Base-by-base conservation (phyloP, 352 stramenopile genomes). In the Blastocystis sp. region DNA sequence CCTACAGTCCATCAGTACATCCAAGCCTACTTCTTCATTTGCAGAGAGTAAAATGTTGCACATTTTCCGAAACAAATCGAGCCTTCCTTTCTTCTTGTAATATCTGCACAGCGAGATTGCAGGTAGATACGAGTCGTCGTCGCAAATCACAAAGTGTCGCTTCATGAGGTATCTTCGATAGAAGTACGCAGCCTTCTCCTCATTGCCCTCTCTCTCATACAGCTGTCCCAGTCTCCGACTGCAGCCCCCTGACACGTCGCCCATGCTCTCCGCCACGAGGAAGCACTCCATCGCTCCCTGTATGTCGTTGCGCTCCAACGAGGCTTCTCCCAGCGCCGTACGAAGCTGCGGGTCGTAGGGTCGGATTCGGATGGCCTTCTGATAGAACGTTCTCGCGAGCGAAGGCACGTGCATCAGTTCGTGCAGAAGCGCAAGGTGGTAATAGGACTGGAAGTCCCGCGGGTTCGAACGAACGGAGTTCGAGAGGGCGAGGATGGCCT, bases 281-380 rank as follows among this genome's bases (percentile, higher is more conserved):
- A 55, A 79, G 50, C 68, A 79, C 41, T 79, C 43, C 20, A 37
- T 9, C n/a, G 68, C 68, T 15, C 47, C 37, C 9, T 56, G 18
- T 34, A 61, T 20, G 11, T 79, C 68, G n/a, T 34, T 34, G 1
- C 29, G 29, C 50, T 39, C 23, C 41, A 56, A 56, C 15, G 41
- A 56, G 20, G n/a, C 68, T 41, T 79, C 68, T 20, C 68, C 68
- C 41, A 79, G 20, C 43, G 68, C 68, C 11, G 47, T n/a, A 29
- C 68, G 68, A 7, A 79, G n/a, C 29, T 79, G 68, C n/a, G 68
- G 34, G 50, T 79, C 43, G 50, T 79, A 79, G 20, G 68, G 68
- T n/a, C 68, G 68, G 8, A 56, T 20, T 23, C 11, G 8, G 9
- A 43, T 29, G 18, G 68, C 68, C 41, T 39, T 15, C 41, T 79